Base-by-base conservation (phyloP, 2,329 filamentous ascomycete species). In the Aspergillus neoniger region DNA sequence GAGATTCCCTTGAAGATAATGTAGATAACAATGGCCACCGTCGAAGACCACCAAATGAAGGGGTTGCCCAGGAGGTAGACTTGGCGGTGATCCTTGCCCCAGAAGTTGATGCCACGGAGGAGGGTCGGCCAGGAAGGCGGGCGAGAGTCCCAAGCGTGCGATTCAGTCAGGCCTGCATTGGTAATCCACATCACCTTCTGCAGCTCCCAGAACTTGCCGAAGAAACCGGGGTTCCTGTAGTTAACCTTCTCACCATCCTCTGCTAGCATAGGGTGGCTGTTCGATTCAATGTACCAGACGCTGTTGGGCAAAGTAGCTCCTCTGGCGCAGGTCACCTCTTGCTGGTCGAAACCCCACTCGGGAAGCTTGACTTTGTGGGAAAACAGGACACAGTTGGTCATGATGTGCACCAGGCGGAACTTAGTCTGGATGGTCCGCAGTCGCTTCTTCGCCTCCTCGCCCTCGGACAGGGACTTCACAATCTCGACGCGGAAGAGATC, bases 141-240 rank as follows among this genome's bases (percentile, higher is more conserved):
- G 49, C 95, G 91, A 50, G 95, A 98, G 76, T 99, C 95, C 95
- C 96, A 99, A 55, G 93, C 92, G 74, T 99, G 95, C 17, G 93
- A 96, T 72, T 99, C 95, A 25, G 95, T 91, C 52, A 99, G 86
- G 47, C 95, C 95, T 32, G 95, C 95, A 74, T 99, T 99, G 38
- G 95, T 99, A 70, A 86, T 92, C 95, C 95, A 99, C 95, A 99
- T 99, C 65, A 99, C 95, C 77, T 91, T 89, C 75, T 99, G 93
- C 48, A 99, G 84, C 80, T 99, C 95, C 87, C 90, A 92, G 82
- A 99, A 99, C 77, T 99, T 99, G 72, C 91, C 92, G 64, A 99
- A 88, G 86, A 99, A 99, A 28, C 94, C 92, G 14, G 94, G 95
- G 69, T 93, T 89, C 70, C 86, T 87, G 80, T 99, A 99, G 80